Evolutionary conservation across 139 green algal genomes (phyloP).

Genomic region (Pleodorina starrii): DNA sequence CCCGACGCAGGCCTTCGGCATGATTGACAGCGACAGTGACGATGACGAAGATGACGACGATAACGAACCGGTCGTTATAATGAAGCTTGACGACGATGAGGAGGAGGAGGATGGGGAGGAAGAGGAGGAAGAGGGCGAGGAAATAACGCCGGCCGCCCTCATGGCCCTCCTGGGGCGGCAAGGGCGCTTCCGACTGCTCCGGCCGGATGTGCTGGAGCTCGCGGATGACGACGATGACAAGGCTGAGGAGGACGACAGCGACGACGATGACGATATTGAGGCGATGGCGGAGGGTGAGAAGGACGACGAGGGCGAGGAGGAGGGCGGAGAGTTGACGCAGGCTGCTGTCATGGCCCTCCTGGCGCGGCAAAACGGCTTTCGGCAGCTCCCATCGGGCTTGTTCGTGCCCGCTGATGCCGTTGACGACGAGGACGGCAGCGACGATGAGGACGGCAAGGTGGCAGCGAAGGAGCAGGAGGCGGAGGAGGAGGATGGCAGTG

Average conservation of each 20-base stretch:
- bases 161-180: too few relatives aligned
- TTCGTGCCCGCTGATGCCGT: background rate
- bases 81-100: background rate
- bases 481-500: too few relatives aligned
- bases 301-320: background rate
- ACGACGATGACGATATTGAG: background rate
- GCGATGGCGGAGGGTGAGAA: background rate
- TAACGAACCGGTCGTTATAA: background rate
- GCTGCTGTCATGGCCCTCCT: too few relatives aligned
- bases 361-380: too few relatives aligned
- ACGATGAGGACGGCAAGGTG: background rate
- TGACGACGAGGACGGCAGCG: background rate
- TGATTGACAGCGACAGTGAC: background rate
- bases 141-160: background rate
- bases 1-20: background rate
- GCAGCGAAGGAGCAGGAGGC: too few relatives aligned
- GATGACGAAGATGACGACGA: background rate
- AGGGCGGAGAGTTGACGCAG: background rate
- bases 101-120: slow-evolving; percentile 15
- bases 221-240: background rate
- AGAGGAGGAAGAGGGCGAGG: background rate
- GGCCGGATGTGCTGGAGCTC: too few relatives aligned
- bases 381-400: background rate
- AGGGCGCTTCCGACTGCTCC: too few relatives aligned
- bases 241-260: too few relatives aligned